These are phyloP conservation scores for Arabidopsis suecica DNA, from an alignment of 345 rosid species.

Conservation along the genomic window DNA sequence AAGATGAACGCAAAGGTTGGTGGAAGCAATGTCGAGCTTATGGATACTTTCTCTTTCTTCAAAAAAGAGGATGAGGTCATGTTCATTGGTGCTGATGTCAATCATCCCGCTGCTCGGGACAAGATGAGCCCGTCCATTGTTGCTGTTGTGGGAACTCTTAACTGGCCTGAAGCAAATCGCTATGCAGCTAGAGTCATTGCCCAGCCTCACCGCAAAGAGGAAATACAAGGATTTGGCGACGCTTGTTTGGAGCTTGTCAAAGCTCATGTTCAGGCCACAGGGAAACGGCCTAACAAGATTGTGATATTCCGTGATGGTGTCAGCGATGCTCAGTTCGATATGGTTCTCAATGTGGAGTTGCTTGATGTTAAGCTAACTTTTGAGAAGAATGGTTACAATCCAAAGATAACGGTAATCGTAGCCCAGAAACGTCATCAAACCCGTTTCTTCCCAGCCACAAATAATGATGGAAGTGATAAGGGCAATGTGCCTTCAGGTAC, in stretches of 20 bases:
- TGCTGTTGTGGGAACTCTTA: slow-evolving; percentile 81
- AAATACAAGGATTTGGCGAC: slow-evolving; percentile 66
- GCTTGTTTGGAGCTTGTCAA: slow-evolving; percentile 73
- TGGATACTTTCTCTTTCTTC: slow-evolving; percentile 58
- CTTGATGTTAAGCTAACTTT: slow-evolving; percentile 59
- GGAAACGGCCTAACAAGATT: slow-evolving; percentile 62
- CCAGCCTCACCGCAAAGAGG: slow-evolving; percentile 65
- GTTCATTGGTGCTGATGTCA: slow-evolving; percentile 94
- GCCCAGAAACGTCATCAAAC: slow-evolving; percentile 88
- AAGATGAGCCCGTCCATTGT: slow-evolving; percentile 77
- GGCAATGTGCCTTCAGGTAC: slow-evolving; percentile 82
- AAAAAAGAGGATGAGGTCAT: slow-evolving; percentile 57
- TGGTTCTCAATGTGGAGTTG: slow-evolving; percentile 85
- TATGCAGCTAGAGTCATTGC: slow-evolving; percentile 79
- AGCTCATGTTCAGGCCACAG: slow-evolving; percentile 54
- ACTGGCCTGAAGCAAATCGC: slow-evolving; percentile 89
- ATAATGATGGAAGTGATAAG: slow-evolving; percentile 48
- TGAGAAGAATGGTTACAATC: slow-evolving; percentile 48
- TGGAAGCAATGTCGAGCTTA: slow-evolving; percentile 85
- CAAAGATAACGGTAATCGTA: slow-evolving; percentile 71
- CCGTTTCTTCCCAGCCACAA: slow-evolving; percentile 60
- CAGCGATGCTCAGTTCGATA: slow-evolving; percentile 84
- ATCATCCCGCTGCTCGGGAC: slow-evolving; percentile 71
- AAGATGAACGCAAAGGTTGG: slow-evolving; percentile 98
- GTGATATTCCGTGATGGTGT: slow-evolving; percentile 92